These are phyloP conservation scores for Massarina eburnea DNA, from an alignment of 2,329 filamentous ascomycete genomes.

Conservation along the genomic window DNA sequence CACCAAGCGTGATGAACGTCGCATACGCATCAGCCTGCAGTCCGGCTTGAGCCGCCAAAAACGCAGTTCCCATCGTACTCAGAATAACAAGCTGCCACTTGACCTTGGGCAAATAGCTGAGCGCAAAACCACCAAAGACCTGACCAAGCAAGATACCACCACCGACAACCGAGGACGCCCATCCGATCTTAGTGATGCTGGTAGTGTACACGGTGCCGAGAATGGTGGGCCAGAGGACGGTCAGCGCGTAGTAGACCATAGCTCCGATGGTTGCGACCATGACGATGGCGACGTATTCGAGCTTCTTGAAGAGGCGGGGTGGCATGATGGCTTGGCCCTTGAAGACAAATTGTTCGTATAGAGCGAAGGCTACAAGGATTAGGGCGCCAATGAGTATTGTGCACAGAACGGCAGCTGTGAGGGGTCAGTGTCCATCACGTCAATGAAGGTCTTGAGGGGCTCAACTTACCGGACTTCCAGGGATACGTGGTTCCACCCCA, in stretches of 20 bases:
- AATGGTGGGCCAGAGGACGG: conserved; percentile 37
- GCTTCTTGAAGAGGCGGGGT: conserved; percentile 35
- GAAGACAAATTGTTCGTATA: conserved; percentile 30
- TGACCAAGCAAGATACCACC: conserved; percentile 37
- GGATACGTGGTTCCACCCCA: conserved; percentile 44
- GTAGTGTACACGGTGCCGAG: conserved; percentile 31
- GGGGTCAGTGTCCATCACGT: background rate
- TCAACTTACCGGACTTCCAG: conserved; percentile 22
- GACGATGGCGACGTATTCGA: conserved; percentile 26
- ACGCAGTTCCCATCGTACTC: conserved; percentile 23
- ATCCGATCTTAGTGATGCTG: conserved; percentile 29
- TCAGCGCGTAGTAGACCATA: conserved; percentile 38
- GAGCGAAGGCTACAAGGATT: conserved; percentile 17
- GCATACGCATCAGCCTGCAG: conserved; percentile 5
- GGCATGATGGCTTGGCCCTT: conserved; percentile 36
- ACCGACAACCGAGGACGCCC: conserved; percentile 34
- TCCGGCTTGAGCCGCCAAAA: conserved; percentile 23
- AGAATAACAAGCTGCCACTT: conserved; percentile 37
- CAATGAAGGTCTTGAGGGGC: background rate
- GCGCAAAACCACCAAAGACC: conserved; percentile 31
- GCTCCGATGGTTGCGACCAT: conserved; percentile 31
- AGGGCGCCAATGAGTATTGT: conserved; percentile 26
- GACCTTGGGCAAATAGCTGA: conserved; percentile 32
- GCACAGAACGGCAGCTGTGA: conserved; percentile 21
- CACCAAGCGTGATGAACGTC: conserved; percentile 9